phyloP scores from a whole-genome alignment of 441 rosid species.

The Erysimum pusillum region DNA sequence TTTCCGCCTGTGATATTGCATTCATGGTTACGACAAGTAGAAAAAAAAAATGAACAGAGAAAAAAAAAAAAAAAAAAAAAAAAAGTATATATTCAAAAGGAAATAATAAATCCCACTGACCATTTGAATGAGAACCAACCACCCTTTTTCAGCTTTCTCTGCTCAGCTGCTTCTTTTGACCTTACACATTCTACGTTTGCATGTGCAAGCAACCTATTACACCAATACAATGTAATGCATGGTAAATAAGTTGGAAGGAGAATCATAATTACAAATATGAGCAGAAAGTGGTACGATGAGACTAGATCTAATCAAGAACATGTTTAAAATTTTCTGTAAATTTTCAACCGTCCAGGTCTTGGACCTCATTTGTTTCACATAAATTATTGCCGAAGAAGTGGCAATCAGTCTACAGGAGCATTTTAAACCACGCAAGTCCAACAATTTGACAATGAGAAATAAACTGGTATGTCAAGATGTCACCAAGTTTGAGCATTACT shows the following conservation, averaged over 20 bases:
- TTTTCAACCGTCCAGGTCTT: no score
- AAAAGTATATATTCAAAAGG: slow-evolving; percentile 24
- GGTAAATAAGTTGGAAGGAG: slow-evolving; percentile 16
- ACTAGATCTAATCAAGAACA: slow-evolving; percentile 17
- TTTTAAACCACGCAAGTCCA: no score
- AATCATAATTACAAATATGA: no score
- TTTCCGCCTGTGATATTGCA: slow-evolving; percentile 17
- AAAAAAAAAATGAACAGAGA: slow-evolving; percentile 14
- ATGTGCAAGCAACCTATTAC: slow-evolving; percentile 95
- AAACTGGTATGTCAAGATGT: no score
- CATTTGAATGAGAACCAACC: slow-evolving; percentile 91
- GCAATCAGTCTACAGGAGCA: no score
- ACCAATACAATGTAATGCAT: slow-evolving; percentile 43
- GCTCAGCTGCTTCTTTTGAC: slow-evolving; percentile 96
- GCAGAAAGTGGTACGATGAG: slow-evolving; percentile 3
- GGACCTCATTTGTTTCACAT: no score
- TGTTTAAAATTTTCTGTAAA: no score
- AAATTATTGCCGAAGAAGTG: no score
- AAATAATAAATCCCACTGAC: slow-evolving; percentile 58
- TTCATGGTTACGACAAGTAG: slow-evolving; percentile 12
- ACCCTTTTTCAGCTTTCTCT: slow-evolving; percentile 71
- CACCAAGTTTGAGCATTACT: no score
- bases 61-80: slow-evolving; percentile 29
- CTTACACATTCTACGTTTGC: slow-evolving; percentile 94
- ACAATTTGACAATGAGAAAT: no score